Base-by-base conservation (phyloP, 371 early-diverging fungal genomes). In the Rhizomucor miehei region DNA sequence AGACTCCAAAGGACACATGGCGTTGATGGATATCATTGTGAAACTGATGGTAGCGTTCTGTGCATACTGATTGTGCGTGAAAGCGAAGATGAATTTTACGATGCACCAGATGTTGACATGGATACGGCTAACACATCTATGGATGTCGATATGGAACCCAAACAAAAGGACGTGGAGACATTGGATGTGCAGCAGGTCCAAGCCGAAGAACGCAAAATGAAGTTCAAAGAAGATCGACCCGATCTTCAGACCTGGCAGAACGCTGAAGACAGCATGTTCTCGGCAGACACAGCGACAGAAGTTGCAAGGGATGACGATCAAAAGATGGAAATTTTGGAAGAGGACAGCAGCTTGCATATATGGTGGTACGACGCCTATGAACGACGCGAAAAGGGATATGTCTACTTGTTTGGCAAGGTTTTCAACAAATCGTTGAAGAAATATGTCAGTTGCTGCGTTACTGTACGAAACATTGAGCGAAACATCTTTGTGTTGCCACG, bases 291-390 rank as follows among this genome's bases (percentile, higher is more conserved):
- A 29, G 54, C 66, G 39, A 51, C 51, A 20, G 56, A 64, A 50
- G 57, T 61, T 48, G 16, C 59, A 46, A 36, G 49, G 39, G 41
- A 64, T 38, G 59, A 66, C 29, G 54, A 29, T 9, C 48, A 54
- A 47, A 43, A 25, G 0, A 34, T 24, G 23, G 52, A 67, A 24
- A 63, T 83, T n/a, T 56, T 86, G 43, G 85, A 88, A 54, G 56
- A 66, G 4, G 84, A 86, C 51, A 89, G 86, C 17, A 74, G 70
- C 12, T 43, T 91, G 45, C 67, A 70, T 34, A 71, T 98, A 71
- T 94, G 84, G 73, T 98, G 96, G 97, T 77, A 95, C 51, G 99
- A 98, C 75, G 95, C 93, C 5, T 84, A 76, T 59, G 98, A 98
- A 62, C 81, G 82, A 36, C 75, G 79, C 58, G 77, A 77, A n/a